A percentile compares a stretch with the other conserved stretches of the same genome.
Evolutionary conservation across 176 grass and related monocot genomes (phyloP).

Genomic region (Musa troglodytarum): DNA sequence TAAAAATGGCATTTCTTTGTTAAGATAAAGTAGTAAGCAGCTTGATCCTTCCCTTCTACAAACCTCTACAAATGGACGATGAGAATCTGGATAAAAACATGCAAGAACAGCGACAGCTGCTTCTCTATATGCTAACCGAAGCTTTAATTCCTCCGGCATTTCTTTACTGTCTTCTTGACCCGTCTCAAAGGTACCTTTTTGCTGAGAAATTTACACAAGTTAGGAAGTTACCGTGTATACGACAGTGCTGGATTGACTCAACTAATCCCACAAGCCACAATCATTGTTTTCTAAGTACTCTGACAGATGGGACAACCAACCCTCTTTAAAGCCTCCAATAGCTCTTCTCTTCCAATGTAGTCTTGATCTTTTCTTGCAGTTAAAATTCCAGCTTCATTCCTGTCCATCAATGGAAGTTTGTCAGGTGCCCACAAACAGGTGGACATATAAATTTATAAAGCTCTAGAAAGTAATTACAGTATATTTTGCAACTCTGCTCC

Average conservation of each 20-base stretch:
- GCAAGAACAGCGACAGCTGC: conserved; percentile 31
- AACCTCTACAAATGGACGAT: conserved; percentile 22
- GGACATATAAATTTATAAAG: background rate
- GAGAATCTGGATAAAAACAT: conserved; percentile 28
- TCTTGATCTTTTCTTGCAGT: conserved; percentile 39
- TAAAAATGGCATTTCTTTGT: background rate
- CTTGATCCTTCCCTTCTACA: background rate
- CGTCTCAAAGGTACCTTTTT: conserved; percentile 34
- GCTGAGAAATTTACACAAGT: conserved; percentile 5
- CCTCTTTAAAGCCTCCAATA: conserved; percentile 27
- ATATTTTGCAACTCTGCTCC: conserved; percentile 35
- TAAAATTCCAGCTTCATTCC: conserved; percentile 37
- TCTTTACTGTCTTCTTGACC: conserved; percentile 33
- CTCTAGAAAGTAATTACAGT: conserved; percentile 19
- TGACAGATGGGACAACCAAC: background rate
- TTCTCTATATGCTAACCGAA: conserved; percentile 33
- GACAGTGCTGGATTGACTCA: background rate
- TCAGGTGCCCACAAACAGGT: background rate
- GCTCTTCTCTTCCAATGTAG: conserved; percentile 30
- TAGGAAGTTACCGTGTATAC: background rate
- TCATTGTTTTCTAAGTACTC: background rate
- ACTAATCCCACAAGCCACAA: background rate
- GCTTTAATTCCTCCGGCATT: conserved; percentile 29
- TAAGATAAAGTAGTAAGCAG: conserved; percentile 6
- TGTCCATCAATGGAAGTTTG: conserved; percentile 5